Evolutionary conservation across 2,329 filamentous ascomycete genomes (phyloP).

Genomic region (Talaromyces sp.): DNA sequence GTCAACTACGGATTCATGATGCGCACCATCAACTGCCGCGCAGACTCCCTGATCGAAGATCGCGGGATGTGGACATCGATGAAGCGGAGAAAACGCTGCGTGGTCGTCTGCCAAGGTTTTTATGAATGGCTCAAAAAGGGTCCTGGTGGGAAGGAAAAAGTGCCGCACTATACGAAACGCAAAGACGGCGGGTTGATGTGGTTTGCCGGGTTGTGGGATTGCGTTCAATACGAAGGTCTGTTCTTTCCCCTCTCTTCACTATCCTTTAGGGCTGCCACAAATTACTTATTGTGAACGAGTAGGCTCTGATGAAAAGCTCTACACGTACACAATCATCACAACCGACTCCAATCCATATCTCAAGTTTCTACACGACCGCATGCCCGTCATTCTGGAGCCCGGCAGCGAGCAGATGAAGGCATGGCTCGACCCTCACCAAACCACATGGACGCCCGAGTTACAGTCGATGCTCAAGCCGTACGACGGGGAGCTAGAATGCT

Average conservation of each 20-base stretch:
- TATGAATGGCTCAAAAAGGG: constrained; percentile 91
- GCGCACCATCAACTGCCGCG: constrained; percentile 91
- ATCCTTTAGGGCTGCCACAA: too few relatives aligned
- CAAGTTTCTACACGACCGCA: constrained; percentile 83
- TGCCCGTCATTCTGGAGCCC: constrained; percentile 87
- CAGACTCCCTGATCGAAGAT: constrained; percentile 71
- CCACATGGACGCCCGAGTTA: constrained; percentile 71
- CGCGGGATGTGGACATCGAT: constrained; percentile 87
- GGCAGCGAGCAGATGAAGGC: constrained; percentile 62
- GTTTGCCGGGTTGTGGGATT: constrained; percentile 89
- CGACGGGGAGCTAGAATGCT: constrained; percentile 72
- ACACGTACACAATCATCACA: constrained; percentile 92
- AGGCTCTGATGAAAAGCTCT: constrained; percentile 64
- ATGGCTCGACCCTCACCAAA: constrained; percentile 71
- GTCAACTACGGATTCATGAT: constrained; percentile 72
- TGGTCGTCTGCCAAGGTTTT: constrained; percentile 86
- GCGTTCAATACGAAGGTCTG: constrained; percentile 69
- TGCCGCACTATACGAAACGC: constrained; percentile 78
- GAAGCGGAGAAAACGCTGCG: constrained; percentile 82
- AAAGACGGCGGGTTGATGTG: constrained; percentile 81
- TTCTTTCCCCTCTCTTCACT: background rate
- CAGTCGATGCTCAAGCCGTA: constrained; percentile 77
- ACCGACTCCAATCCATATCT: constrained; percentile 79
- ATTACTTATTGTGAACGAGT: constrained; percentile 2
- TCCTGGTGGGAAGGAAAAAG: constrained; percentile 64